Percentiles rank a stretch among this genome's conserved stretches.
phyloP scores from a whole-genome alignment of 2,329 filamentous ascomycete species.

The Fusarium kyushuense region DNA sequence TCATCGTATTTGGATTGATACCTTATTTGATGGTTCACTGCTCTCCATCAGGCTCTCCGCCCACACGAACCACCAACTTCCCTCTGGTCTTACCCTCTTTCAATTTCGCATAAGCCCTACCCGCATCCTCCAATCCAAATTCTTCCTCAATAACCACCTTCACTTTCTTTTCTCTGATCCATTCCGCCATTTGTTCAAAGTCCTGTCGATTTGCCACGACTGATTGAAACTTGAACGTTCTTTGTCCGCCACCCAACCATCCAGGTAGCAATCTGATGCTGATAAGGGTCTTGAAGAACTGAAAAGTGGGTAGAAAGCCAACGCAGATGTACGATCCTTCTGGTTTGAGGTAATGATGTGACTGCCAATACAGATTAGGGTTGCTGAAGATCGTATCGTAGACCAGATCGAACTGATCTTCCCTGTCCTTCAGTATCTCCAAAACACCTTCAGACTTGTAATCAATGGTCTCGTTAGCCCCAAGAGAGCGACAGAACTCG shows the following conservation, averaged over 20 bases:
- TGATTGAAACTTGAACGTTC: constrained; percentile 33
- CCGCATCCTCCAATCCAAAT: constrained; percentile 13
- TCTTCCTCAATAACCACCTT: constrained; percentile 24
- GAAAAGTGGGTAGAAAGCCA: constrained; percentile 6
- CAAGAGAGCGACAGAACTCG: constrained; percentile 15
- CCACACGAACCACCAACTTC: constrained; percentile 26
- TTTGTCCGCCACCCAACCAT: constrained; percentile 29
- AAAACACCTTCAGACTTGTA: constrained; percentile 13
- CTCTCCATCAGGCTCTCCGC: neutral
- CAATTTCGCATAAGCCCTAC: constrained; percentile 21
- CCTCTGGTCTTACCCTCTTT: constrained; percentile 17
- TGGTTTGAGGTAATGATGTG: constrained; percentile 17
- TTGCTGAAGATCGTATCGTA: constrained; percentile 31
- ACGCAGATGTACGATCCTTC: constrained; percentile 27
- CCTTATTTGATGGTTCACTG: too few relatives aligned
- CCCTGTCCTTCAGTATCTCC: neutral
- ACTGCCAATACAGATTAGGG: constrained; percentile 33
- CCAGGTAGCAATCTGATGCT: constrained; percentile 27
- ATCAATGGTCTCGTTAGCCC: constrained; percentile 23
- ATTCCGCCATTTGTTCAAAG: constrained; percentile 19
- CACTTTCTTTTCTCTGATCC: constrained; percentile 20
- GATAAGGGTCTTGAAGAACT: constrained; percentile 17
- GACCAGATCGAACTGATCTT: constrained; percentile 13
- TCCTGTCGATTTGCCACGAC: constrained; percentile 26
- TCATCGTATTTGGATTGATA: neutral